Percentiles rank a stretch among this genome's conserved stretches.
Evolutionary conservation across 2,329 filamentous ascomycete genomes (phyloP).

Genomic region (Fusarium algeriense): DNA sequence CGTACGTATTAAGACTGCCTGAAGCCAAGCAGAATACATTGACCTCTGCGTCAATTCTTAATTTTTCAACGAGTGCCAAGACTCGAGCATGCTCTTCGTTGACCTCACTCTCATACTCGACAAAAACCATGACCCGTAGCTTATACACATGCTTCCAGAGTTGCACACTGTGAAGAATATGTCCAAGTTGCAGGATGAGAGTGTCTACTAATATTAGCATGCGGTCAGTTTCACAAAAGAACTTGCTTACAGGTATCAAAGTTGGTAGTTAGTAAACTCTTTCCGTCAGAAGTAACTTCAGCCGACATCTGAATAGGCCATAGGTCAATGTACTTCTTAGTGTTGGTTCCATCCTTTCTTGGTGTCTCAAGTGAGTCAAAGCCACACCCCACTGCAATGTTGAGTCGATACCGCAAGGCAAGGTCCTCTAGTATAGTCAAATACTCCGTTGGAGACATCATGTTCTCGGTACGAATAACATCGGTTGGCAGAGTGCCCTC

Average conservation of each 20-base stretch:
- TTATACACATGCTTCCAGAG: constrained; percentile 81
- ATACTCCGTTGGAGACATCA: constrained; percentile 79
- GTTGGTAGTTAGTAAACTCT: constrained; percentile 83
- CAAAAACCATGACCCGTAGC: constrained; percentile 85
- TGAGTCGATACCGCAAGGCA: constrained; percentile 80
- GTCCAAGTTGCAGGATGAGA: constrained; percentile 87
- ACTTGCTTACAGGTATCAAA: constrained; percentile 82
- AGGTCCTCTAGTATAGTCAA: constrained; percentile 87
- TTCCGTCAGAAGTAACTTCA: constrained; percentile 76
- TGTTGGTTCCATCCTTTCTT: constrained; percentile 65
- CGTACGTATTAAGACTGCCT: constrained; percentile 78
- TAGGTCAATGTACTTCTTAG: constrained; percentile 85
- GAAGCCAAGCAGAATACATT: constrained; percentile 85
- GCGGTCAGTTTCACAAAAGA: background rate
- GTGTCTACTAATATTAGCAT: constrained; percentile 62
- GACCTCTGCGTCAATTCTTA: constrained; percentile 84
- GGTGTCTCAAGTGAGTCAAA: constrained; percentile 83
- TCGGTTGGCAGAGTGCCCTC: constrained; percentile 76
- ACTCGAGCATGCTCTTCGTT: constrained; percentile 81
- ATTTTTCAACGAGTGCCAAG: constrained; percentile 79
- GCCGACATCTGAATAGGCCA: constrained; percentile 97
- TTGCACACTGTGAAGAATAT: constrained; percentile 84
- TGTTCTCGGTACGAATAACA: constrained; percentile 73
- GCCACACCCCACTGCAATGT: constrained; percentile 86
- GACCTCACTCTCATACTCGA: constrained; percentile 88